Conservation (phyloP, 2,329 filamentous ascomycete species). For the Fusarium sp. region DNA sequence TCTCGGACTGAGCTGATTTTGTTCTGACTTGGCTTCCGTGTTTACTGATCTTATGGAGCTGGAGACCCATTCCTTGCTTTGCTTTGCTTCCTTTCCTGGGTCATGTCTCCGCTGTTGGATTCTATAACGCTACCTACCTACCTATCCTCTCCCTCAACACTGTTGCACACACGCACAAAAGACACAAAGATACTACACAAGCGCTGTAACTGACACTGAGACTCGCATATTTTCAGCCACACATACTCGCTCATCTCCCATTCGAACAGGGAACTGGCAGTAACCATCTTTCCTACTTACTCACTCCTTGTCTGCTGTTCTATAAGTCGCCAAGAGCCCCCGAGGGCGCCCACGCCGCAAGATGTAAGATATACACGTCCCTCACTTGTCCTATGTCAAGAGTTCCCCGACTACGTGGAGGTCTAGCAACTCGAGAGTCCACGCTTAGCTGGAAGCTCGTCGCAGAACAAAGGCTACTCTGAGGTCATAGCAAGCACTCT, state of each 20-base stretch:
- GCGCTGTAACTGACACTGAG: slow-evolving; percentile 39
- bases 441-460: slow-evolving; percentile 6
- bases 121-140: slow-evolving; percentile 32
- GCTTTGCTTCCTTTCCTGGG: slow-evolving; percentile 15
- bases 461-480: slow-evolving; percentile 2
- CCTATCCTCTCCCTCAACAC: slow-evolving; percentile 29
- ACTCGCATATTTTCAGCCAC: slow-evolving; percentile 43
- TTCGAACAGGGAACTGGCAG: slow-evolving; percentile 14
- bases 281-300: slow-evolving; percentile 17
- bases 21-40: slow-evolving; percentile 29
- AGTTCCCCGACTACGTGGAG: slow-evolving; percentile 6
- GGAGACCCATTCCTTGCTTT: slow-evolving; percentile 27
- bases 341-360: slow-evolving; percentile 46
- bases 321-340: slow-evolving; percentile 40
- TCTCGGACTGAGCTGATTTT: slow-evolving; percentile 30
- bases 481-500: background rate
- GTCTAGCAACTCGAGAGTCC: slow-evolving; percentile 12
- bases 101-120: slow-evolving; percentile 21
- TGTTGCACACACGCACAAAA: slow-evolving; percentile 35
- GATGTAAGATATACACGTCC: slow-evolving; percentile 50
- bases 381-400: slow-evolving; percentile 11
- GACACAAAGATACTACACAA: slow-evolving; percentile 31
- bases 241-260: slow-evolving; percentile 23
- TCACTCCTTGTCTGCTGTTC: slow-evolving; percentile 26
- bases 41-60: slow-evolving; percentile 34